Base-by-base conservation (phyloP, 108 stramenopile species). In the Bacterosira constricta region DNA sequence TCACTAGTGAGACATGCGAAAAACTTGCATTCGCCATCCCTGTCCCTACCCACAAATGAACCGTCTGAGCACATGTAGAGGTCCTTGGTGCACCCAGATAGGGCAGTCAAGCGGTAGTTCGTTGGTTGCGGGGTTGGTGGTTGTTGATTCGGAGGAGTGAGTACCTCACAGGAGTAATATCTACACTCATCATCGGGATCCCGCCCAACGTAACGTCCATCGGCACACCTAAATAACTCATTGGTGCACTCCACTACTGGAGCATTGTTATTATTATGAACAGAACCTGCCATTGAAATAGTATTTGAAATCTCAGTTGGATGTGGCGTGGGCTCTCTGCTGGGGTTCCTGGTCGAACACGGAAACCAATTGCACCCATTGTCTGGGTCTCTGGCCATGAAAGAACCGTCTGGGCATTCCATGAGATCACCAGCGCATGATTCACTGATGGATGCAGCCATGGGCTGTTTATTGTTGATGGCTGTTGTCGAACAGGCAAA, bases 331-430 rank as follows among this genome's bases (percentile, higher is more conserved):
- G n/a, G n/a, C n/a, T n/a, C n/a, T n/a, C n/a, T n/a, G n/a, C n/a
- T n/a, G 29, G 52, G 31, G 11, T 31, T 13, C 5, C 21, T 41
- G 46, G 17, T 41, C 8, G 47, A 27, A 29, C 80, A 81, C 34
- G 75, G 44, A 6, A 36, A 58, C 12, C 29, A 77, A 27, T 61
- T 63, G 70, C 80, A 81, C 12, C 34, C 7, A 26, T n/a, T 38
- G 56, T 0, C 26, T n/a, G 23, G 15, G 25, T 7, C 36, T 6
- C 23, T 38, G 5, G 32, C 56, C 26, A 81, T 75, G 59, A 81
- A 64, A 11, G 15, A 37, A 17, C 80, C 80, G 46, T 59, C 58
- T 6, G 3, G 30, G 36, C 57, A 59, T 59, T 15, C 35, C 7
- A 35, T 35, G 7, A 59, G 57, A n/a, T 57, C 56, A 38, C 56